Conservation (phyloP, 768 basidiomycete species). For the Boletus coccyginus region DNA sequence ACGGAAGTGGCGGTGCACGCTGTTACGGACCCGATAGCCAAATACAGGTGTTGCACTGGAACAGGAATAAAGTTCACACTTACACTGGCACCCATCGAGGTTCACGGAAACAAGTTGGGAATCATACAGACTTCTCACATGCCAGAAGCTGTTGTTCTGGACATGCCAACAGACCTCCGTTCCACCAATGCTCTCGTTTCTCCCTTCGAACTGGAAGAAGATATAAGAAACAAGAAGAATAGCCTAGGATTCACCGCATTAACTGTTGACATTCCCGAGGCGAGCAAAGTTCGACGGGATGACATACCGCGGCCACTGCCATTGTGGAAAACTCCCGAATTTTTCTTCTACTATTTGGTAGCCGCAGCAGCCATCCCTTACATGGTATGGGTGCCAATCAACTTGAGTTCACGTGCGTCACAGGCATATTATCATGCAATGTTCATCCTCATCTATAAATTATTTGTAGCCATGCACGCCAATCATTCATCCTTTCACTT, state of each 20-base stretch:
- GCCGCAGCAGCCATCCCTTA: constrained; percentile 60
- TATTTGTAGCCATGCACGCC: constrained; percentile 57
- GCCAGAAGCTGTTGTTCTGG: constrained; percentile 28
- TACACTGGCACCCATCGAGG: not conserved
- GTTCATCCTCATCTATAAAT: constrained; percentile 1
- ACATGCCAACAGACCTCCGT: constrained; percentile 38
- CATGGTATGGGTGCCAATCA: constrained; percentile 75
- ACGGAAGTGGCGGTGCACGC: constrained; percentile 20
- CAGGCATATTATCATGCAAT: not conserved
- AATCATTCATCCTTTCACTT: constrained; percentile 65
- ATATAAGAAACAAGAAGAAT: not conserved
- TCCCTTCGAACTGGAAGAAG: constrained; percentile 17
- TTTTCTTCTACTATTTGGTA: constrained; percentile 68
- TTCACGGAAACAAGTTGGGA: not conserved
- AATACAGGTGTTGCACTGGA: not conserved
- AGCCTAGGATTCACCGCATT: constrained; percentile 40
- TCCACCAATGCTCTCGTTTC: constrained; percentile 1
- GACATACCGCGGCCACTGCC: constrained; percentile 36
- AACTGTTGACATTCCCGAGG: constrained; percentile 55
- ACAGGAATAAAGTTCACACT: constrained; percentile 15
- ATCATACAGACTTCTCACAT: constrained; percentile 16
- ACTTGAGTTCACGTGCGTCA: constrained; percentile 70
- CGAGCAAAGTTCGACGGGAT: constrained; percentile 29
- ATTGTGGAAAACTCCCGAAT: constrained; percentile 82
- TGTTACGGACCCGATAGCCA: not conserved